Base-by-base conservation (phyloP, 208 protist species). In the Acanthamoeba royreba region DNA sequence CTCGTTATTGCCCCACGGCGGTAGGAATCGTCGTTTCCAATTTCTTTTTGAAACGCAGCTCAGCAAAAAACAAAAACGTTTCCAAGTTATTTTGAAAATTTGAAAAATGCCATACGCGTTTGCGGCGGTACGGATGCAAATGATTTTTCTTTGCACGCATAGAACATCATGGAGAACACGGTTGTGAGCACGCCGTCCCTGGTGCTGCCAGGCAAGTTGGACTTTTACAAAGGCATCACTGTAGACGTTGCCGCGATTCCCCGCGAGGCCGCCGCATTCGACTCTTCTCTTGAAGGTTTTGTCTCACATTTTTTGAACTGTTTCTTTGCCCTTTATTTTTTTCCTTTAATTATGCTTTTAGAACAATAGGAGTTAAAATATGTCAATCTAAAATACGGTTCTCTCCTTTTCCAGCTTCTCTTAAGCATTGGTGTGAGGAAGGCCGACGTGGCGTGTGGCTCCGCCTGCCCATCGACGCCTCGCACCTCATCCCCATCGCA, bases 181-280 rank as follows among this genome's bases (percentile, higher is more conserved):
- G n/a, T n/a, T n/a, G n/a, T n/a, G n/a, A n/a, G n/a, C n/a, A n/a
- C n/a, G n/a, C n/a, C n/a, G n/a, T 58, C 49, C 13, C 49, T 79
- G 17, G 66, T 79, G 13, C 66, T 79, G n/a, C 66, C 46, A 49
- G 83, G 7, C 13, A 89, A 89, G 83, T 17, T 89, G n/a, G 83
- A 89, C 47, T 69, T 89, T 31, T 89, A 89, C 83, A 89, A 89
- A 22, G 83, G 83, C 83, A 40, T 89, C 4, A 89, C 83, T 11
- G 38, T 89, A 4, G 83, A 89, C 13, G 1, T 49, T 19, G n/a
- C 46, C 42, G 1, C 46, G 13, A 13, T 89, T 42, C 83, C 83
- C 4, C n/a, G 35, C 17, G 83, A 89, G 2, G 52, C 83, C 13
- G 5, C 31, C 47, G 7, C 0, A 19, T 89, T 89, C 40, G 83